Base-by-base conservation (phyloP, 805 yeast species). In the Ogataea angusta region DNA sequence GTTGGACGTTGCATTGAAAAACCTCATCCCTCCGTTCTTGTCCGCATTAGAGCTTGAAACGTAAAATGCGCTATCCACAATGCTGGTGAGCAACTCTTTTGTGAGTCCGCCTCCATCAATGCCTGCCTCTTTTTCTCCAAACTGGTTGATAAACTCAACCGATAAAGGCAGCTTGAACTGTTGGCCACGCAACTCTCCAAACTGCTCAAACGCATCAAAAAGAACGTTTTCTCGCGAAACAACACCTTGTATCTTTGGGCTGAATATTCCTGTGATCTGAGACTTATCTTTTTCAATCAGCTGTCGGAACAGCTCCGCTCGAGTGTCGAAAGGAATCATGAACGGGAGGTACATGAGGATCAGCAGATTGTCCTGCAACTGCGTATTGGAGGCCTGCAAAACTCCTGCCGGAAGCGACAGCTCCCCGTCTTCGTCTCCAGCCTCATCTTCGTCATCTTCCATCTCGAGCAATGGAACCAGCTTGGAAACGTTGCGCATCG, bases 81-180 rank as follows among this genome's bases (percentile, higher is more conserved):
- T 80, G 36, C 82, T 69, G 2, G 91, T 88, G 40, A 91, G 64
- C 47, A 93, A 80, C 54, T 91, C 99, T 59, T 91, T 90, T 0
- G 97, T 90, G 17, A 91, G 68, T 1, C 99, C 99, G 10, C 98
- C 99, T 6, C 99, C 99, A 60, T 91, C 99, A 30, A 91, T 83
- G 1, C 99, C 99, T 0, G 82, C 88, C 58, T 91, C 98, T 19
- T 37, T 48, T 25, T 68, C 75, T 2, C 90, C 95, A 63, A 80
- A 77, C 41, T 83, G 75, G 53, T 86, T 85, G 26, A 68, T 67
- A 56, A 93, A 89, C 12, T 72, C 72, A 2, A 93, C 88, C 1
- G 75, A 66, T 8, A 90, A 60, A 25, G 68, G 70, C 7, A 71
- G 56, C 52, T 85, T 88, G 58, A 90, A 75, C 4, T 65, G 64